Evolutionary conservation across 345 rosid species (phyloP).

Genomic region (Acer negundo): DNA sequence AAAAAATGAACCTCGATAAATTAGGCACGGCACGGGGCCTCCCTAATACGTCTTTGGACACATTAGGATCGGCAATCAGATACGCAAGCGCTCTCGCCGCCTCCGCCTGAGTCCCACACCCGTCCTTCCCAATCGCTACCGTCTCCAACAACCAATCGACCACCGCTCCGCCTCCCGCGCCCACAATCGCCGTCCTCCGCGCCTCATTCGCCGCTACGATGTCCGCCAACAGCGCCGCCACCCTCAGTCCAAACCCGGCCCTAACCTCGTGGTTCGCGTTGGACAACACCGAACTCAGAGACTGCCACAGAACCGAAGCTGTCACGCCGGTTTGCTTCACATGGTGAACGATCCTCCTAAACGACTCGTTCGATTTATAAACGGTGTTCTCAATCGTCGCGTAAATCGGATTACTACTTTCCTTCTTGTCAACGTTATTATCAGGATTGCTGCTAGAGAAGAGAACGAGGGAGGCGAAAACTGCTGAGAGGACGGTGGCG

Average conservation of each 20-base stretch:
- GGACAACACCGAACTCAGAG: constrained; percentile 82
- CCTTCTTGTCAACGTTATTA: background rate
- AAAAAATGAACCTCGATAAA: constrained; percentile 80
- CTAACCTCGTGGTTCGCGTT: constrained; percentile 94
- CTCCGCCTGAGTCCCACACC: constrained; percentile 82
- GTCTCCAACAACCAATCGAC: constrained; percentile 96
- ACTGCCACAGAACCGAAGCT: constrained; percentile 88
- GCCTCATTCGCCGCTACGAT: constrained; percentile 77
- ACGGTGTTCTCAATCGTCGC: constrained; percentile 47
- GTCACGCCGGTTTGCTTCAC: constrained; percentile 76
- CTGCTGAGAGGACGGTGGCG: constrained; percentile 58
- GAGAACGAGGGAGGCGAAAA: constrained; percentile 48
- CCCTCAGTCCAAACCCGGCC: constrained; percentile 86
- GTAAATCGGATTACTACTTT: constrained; percentile 34
- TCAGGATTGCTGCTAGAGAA: constrained; percentile 25
- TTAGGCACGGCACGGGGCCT: constrained; percentile 84
- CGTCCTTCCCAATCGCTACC: constrained; percentile 59
- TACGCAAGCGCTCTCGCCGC: constrained; percentile 91
- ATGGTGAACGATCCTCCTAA: constrained; percentile 58
- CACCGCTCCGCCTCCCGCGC: constrained; percentile 85
- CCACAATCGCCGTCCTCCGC: constrained; percentile 82
- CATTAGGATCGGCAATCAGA: constrained; percentile 83
- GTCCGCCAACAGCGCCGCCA: constrained; percentile 87
- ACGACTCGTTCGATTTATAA: constrained; percentile 58
- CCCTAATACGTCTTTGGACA: constrained; percentile 67